These are phyloP conservation scores for Colletotrichum paranaense DNA, from an alignment of 2,329 filamentous ascomycete genomes.

Conservation along the genomic window DNA sequence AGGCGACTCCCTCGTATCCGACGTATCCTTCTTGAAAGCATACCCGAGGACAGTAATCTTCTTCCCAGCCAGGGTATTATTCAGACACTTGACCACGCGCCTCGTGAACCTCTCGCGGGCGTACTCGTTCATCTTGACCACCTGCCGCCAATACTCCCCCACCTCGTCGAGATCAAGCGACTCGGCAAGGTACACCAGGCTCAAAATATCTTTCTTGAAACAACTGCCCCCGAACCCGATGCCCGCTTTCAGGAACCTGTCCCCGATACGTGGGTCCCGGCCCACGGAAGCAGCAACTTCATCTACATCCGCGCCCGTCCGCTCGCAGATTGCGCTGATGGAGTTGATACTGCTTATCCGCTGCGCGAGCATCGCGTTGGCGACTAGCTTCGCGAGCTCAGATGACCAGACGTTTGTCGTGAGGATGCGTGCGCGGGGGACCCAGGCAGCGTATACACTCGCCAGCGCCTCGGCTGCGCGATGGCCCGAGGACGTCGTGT, in stretches of 20 bases:
- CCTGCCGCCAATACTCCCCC: conserved; percentile 78
- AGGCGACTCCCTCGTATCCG: conserved; percentile 78
- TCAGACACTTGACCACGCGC: conserved; percentile 73
- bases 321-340: conserved; percentile 81
- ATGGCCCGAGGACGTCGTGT: conserved; percentile 67
- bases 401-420: conserved; percentile 82
- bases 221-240: conserved; percentile 85
- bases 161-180: conserved; percentile 77
- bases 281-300: conserved; percentile 77
- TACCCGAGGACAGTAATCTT: conserved; percentile 80
- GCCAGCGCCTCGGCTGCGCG: conserved; percentile 72
- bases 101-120: conserved; percentile 76
- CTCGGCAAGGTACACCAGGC: conserved; percentile 80
- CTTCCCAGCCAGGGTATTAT: conserved; percentile 76
- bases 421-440: conserved; percentile 73
- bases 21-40: conserved; percentile 84
- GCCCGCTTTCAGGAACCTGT: conserved; percentile 77
- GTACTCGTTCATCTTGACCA: conserved; percentile 81
- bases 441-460: conserved; percentile 77
- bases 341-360: conserved; percentile 85
- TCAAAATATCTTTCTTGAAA: conserved; percentile 84
- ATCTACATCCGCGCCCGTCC: conserved; percentile 78
- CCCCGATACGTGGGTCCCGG: conserved; percentile 77
- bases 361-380: conserved; percentile 85
- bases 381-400: conserved; percentile 81